Evolutionary conservation across 176 grass and related monocot genomes (phyloP), one percentile per base, ranked within the genome.

Genomic region (Alloteropsis semialata): DNA sequence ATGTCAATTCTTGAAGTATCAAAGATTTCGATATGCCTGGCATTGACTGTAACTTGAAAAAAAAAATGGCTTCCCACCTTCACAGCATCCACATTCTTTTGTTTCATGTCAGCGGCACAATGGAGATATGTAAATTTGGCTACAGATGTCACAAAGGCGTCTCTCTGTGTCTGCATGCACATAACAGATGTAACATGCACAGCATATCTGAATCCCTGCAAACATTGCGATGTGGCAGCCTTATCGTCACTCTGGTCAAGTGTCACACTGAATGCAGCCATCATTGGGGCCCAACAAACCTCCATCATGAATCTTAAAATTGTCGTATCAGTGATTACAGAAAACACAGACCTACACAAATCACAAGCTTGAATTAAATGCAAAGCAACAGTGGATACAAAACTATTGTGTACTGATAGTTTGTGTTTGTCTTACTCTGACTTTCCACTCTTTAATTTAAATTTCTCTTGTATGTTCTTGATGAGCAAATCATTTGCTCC

Each of bases 91-190:
- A 96, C 87, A 86, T 99, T 99, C 76, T 96, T 99, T 78, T 99
- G 96, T 84, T 99, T 99, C 93, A 99, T 99, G 77, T 96, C 96
- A 19, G 91, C 93, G 62, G 91, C 96, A 92, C 89, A 99, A 84
- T 99, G 96, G 72, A 99, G 96, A 75, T 92, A 96, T 68, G 96
- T 99, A 65, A 99, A 99, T 81, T 99, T 99, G 55, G 96, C 96
- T 55, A 99, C 93, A 57, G 96, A 95, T 55, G 92, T 99, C 61
- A 99, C 96, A 87, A 99, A 99, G 25, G 96, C 96, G 88, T 99
- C 96, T 84, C 96, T 89, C 69, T 99, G 96, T 3, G 93, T 99
- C 75, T 99, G 91, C 96, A 99, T 94, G 64, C 80, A 88, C 93
- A 99, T 94, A 54, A 96, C 91, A 15, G 96, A 85, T 46, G 96